Conservation (phyloP, 176 grass and related monocot species). For the Hordeum marinum region DNA sequence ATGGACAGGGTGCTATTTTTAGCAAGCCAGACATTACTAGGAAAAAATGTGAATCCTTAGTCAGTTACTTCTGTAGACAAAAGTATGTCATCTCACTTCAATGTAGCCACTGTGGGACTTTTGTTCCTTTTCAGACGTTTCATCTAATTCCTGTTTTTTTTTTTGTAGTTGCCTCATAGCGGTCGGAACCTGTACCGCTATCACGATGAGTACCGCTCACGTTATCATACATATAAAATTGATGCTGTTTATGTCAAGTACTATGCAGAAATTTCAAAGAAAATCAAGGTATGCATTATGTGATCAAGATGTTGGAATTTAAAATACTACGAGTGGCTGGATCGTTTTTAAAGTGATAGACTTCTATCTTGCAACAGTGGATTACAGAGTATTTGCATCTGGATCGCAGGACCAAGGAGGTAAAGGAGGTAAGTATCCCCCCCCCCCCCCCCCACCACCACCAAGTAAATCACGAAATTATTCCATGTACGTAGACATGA, state of each 20-base stretch:
- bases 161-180: neutral
- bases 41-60: neutral
- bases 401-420: neutral
- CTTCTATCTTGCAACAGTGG: neutral
- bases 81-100: neutral
- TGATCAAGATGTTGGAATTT: neutral
- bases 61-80: neutral
- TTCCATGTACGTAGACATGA: neutral
- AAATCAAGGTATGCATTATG: conserved; percentile 14
- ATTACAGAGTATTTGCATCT: neutral
- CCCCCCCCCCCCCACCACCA: too few relatives aligned
- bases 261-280: neutral
- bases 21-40: neutral
- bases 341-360: neutral
- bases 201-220: neutral
- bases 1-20: neutral
- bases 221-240: neutral
- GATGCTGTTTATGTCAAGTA: conserved; percentile 20
- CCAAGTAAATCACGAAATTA: neutral
- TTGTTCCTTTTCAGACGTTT: neutral
- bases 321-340: neutral
- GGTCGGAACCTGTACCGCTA: neutral
- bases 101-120: neutral
- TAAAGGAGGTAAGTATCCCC: neutral
- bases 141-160: neutral